These are phyloP conservation scores for Cicer arietinum DNA, from an alignment of 306 rosid genomes.

Conservation along the genomic window DNA sequence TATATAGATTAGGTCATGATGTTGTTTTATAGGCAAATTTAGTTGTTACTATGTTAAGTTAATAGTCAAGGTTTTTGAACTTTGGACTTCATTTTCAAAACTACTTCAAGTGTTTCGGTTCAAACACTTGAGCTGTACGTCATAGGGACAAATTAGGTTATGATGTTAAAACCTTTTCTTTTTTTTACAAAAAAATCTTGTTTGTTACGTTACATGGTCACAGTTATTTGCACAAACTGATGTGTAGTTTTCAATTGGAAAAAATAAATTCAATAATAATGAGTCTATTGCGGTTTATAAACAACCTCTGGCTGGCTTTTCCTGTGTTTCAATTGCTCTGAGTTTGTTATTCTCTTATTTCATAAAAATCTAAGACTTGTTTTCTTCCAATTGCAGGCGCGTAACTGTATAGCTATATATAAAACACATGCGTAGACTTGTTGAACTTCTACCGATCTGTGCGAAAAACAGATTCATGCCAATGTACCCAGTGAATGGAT, in stretches of 20 bases:
- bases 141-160: no score
- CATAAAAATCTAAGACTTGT: constrained; percentile 11
- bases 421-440: constrained; percentile 51
- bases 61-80: no score
- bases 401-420: not conserved
- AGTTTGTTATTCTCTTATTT: not conserved
- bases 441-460: constrained; percentile 38
- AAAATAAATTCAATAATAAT: not conserved
- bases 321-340: not conserved
- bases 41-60: no score
- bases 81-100: no score
- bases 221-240: not conserved
- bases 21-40: no score
- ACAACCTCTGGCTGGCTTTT: not conserved
- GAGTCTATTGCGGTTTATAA: not conserved
- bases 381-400: constrained; percentile 32
- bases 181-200: not conserved
- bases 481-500: constrained; percentile 47
- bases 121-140: no score
- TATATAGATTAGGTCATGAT: no score
- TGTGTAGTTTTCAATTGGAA: not conserved
- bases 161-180: not conserved
- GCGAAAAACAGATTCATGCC: constrained; percentile 53
- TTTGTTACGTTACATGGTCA: not conserved
- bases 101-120: no score